Base-by-base conservation (phyloP, 768 basidiomycete species). In the Pholiota microspora region DNA sequence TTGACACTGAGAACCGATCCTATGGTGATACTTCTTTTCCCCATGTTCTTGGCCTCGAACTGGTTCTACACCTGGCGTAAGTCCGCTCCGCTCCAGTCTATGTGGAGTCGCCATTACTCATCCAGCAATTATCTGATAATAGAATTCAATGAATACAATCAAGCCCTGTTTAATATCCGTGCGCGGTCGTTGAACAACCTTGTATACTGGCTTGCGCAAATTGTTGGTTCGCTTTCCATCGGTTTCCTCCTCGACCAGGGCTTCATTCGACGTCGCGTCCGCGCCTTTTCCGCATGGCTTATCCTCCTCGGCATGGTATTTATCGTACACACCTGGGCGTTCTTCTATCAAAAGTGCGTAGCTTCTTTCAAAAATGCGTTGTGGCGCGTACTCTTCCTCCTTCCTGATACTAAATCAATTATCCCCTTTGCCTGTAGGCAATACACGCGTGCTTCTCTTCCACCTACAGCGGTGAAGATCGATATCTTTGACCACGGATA, bases 21-120 rank as follows among this genome's bases (percentile, higher is more conserved):
- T 0, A 74, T 77, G 70, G 82, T 94, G 61, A 56, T 92, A 13
- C 71, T 90, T 3, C 77, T 92, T 16, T 89, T 93, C 74, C 92
- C 91, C 10, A 88, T 92, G 85, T 92, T 92, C 70, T 82, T 91
- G 51, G 82, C 87, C 7, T 87, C 85, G 36, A 92, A 92, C 67
- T 92, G 87, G 81, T 91, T 91, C 71, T 91, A 91, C 64, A 86
- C 89, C 2, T 92, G 88, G 88, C 89, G 88, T 89, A 56, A 64
- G 85, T 67, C 15, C 25, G 13, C 9, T 10, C n/a, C 12, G 31
- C 16, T 34, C n/a, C n/a, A n/a, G n/a, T n/a, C n/a, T n/a, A n/a
- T n/a, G n/a, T n/a, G n/a, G n/a, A n/a, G n/a, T n/a, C n/a, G n/a
- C n/a, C n/a, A n/a, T n/a, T n/a, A n/a, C n/a, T n/a, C n/a, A n/a